These are phyloP conservation scores for Baorangia bicolor DNA, from an alignment of 768 basidiomycete genomes.

Conservation along the genomic window DNA sequence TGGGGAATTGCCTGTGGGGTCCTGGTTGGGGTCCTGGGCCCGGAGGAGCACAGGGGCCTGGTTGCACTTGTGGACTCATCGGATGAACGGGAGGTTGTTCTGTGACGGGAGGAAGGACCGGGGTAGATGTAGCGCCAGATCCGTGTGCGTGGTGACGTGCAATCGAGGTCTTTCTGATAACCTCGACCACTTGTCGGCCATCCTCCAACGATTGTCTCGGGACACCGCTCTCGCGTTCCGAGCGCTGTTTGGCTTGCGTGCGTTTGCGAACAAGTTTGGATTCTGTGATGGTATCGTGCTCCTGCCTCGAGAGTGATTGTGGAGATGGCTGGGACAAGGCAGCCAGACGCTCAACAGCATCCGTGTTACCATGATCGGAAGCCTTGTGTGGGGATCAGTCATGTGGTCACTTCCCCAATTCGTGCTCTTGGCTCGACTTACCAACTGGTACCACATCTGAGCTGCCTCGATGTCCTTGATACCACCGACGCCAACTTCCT, in stretches of 20 bases:
- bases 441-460: constrained; percentile 73
- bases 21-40: constrained; percentile 4
- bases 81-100: constrained; percentile 10
- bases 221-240: constrained; percentile 26
- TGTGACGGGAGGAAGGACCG: constrained; percentile 10
- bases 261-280: constrained; percentile 78
- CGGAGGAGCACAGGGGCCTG: background rate
- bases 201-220: constrained; percentile 31
- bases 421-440: constrained; percentile 27
- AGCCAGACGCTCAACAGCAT: constrained; percentile 70
- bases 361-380: constrained; percentile 71
- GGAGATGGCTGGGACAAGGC: constrained; percentile 66
- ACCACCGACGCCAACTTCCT: constrained; percentile 88
- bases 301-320: constrained; percentile 66
- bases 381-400: constrained; percentile 47
- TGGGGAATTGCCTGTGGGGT: constrained; percentile 30
- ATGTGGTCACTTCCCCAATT: background rate
- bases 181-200: constrained; percentile 48
- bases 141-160: constrained; percentile 17
- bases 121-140: constrained; percentile 4
- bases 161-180: constrained; percentile 52
- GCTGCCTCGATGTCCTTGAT: constrained; percentile 61
- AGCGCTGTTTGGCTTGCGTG: constrained; percentile 67
- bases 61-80: constrained; percentile 6
- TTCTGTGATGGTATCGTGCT: constrained; percentile 81